phyloP scores from a whole-genome alignment of 2,329 filamentous ascomycete species.

The Microdochium paspali region DNA sequence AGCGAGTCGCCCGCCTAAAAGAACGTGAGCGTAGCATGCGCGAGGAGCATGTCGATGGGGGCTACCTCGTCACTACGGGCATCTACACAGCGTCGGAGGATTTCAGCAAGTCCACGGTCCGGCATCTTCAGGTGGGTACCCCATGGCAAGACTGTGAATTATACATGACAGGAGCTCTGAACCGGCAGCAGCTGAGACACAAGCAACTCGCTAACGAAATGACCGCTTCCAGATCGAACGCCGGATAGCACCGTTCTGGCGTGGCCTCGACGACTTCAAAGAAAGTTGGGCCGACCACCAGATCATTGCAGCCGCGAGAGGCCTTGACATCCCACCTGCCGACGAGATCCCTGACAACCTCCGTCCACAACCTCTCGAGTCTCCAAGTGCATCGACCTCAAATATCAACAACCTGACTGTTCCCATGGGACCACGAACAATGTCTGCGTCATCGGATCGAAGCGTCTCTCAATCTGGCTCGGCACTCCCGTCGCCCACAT shows the following conservation, averaged over 20 bases:
- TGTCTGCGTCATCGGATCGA: constrained; percentile 69
- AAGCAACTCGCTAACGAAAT: background rate
- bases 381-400: constrained; percentile 43
- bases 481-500: constrained; percentile 44
- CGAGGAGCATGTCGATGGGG: constrained; percentile 90
- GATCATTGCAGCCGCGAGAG: constrained; percentile 81
- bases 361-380: constrained; percentile 35
- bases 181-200: no score
- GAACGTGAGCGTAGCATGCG: constrained; percentile 85
- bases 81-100: constrained; percentile 90
- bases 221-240: constrained; percentile 65
- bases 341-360: constrained; percentile 68
- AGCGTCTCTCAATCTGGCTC: constrained; percentile 53
- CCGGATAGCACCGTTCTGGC: constrained; percentile 89
- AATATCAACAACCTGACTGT: constrained; percentile 67
- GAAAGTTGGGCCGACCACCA: constrained; percentile 90
- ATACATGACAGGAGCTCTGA: no score
- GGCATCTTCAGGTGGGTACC: constrained; percentile 81
- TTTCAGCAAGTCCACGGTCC: constrained; percentile 79
- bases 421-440: constrained; percentile 67
- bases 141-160: no score
- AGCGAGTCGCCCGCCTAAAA: constrained; percentile 63
- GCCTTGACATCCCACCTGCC: constrained; percentile 71
- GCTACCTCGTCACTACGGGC: constrained; percentile 87
- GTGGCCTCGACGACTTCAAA: constrained; percentile 80